A percentile compares a stretch with the other conserved stretches of the same genome.
Evolutionary conservation across 108 stramenopile genomes (phyloP).

Genomic region (Conticribra weissflogii): DNA sequence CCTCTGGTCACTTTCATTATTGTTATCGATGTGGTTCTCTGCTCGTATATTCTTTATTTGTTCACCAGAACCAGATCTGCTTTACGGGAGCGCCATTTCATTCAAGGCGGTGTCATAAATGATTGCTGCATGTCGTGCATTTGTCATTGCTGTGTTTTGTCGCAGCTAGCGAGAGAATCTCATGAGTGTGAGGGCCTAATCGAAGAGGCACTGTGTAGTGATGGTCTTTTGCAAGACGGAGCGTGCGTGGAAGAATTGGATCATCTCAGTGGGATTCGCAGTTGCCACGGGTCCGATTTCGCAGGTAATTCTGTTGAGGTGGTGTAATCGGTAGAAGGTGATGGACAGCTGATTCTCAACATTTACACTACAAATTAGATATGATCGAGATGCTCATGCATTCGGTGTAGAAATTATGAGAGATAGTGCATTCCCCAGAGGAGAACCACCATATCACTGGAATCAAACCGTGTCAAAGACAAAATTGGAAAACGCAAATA

Average conservation of each 20-base stretch:
- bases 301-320: no score
- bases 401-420: no score
- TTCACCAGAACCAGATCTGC: slow-evolving; percentile 23
- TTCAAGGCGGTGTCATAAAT: slow-evolving; percentile 15
- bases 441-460: no score
- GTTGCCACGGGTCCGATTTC: no score
- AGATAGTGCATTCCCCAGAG: no score
- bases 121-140: slow-evolving; percentile 25
- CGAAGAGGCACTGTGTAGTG: neutral
- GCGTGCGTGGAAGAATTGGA: neutral
- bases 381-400: no score
- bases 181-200: slow-evolving; percentile 5
- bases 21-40: slow-evolving; percentile 3
- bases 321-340: no score
- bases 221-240: neutral
- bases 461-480: no score
- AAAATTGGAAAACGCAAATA: no score
- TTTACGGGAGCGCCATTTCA: slow-evolving; percentile 22
- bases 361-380: no score
- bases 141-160: slow-evolving; percentile 21
- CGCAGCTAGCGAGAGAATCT: slow-evolving; percentile 21
- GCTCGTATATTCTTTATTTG: slow-evolving; percentile 14
- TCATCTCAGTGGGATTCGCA: neutral
- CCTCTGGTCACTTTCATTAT: slow-evolving; percentile 3
- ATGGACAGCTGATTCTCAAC: no score